These are phyloP conservation scores for Vitis cinerea DNA, from an alignment of 164 flowering plant genomes.

Conservation along the genomic window DNA sequence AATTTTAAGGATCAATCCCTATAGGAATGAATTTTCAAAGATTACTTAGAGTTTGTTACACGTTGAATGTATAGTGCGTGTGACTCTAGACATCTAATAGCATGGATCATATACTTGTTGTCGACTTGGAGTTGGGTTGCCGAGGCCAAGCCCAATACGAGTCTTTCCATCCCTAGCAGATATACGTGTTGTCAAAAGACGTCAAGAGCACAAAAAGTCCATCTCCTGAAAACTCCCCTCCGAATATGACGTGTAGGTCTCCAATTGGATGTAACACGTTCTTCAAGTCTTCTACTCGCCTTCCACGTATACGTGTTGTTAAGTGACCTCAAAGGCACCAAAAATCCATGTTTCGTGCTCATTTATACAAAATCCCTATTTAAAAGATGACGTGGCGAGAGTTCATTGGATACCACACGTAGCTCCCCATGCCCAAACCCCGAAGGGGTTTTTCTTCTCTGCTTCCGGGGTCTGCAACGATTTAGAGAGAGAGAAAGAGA, in stretches of 20 bases:
- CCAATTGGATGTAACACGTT: conserved; percentile 19
- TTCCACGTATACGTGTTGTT: background rate
- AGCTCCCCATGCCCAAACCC: conserved; percentile 1
- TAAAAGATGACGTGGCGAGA: conserved; percentile 21
- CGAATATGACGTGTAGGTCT: conserved; percentile 20
- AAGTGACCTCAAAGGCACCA: background rate
- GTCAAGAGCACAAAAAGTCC: background rate
- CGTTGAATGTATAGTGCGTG: too few species aligned
- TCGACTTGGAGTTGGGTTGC: too few species aligned
- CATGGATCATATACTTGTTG: too few species aligned
- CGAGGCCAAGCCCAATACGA: too few species aligned
- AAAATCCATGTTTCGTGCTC: background rate
- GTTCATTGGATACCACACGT: conserved; percentile 36
- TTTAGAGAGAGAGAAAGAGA: conserved; percentile 10
- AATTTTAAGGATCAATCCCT: too few species aligned
- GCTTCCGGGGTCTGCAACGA: conserved; percentile 1
- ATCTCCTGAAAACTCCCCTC: background rate
- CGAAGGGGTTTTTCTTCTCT: conserved; percentile 4
- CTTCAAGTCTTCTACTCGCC: too few species aligned
- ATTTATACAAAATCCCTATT: background rate
- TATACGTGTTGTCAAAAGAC: background rate
- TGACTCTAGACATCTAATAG: too few species aligned
- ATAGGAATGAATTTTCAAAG: too few species aligned
- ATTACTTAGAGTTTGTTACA: too few species aligned
- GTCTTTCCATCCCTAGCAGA: too few species aligned